Evolutionary conservation across 2,329 filamentous ascomycete species (phyloP).

Genomic region (Monascus ruber): DNA sequence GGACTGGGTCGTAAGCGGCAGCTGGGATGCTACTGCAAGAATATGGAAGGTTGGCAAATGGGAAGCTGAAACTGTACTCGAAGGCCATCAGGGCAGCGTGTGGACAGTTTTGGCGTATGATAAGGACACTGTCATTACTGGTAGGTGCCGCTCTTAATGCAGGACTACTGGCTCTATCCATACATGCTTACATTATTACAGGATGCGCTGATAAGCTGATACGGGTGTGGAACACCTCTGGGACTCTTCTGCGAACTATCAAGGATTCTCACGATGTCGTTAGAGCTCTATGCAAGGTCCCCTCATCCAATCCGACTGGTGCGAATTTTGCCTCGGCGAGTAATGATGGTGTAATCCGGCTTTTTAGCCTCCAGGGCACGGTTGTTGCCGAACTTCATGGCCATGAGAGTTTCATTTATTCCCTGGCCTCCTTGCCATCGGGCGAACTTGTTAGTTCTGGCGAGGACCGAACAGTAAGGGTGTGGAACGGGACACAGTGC

Average conservation of each 20-base stretch:
- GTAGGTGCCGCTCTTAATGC: conserved; percentile 20
- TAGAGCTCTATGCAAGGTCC: conserved; percentile 76
- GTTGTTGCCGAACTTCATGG: conserved; percentile 68
- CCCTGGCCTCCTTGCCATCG: conserved; percentile 61
- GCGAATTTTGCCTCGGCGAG: conserved; percentile 91
- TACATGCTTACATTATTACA: conserved; percentile 12
- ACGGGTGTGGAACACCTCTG: conserved; percentile 61
- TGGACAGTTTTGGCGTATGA: conserved; percentile 88
- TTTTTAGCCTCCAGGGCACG: conserved; percentile 74
- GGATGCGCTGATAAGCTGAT: conserved; percentile 85
- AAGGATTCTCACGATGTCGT: conserved; percentile 71
- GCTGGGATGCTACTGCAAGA: conserved; percentile 83
- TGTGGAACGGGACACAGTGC: conserved; percentile 77
- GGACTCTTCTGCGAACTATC: conserved; percentile 53
- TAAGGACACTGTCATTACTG: conserved; percentile 66
- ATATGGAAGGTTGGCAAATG: conserved; percentile 80
- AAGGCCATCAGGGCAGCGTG: conserved; percentile 69
- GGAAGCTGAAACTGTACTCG: conserved; percentile 61
- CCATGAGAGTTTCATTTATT: conserved; percentile 93
- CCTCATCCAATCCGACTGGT: conserved; percentile 61
- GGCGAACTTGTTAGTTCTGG: conserved; percentile 85
- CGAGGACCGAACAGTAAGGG: conserved; percentile 82
- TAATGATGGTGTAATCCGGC: conserved; percentile 77
- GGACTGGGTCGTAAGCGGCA: conserved; percentile 71
- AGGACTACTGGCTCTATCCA: not conserved